These are phyloP conservation scores for Delphinella strobiligena DNA, from an alignment of 2,329 filamentous ascomycete species.

Conservation along the genomic window DNA sequence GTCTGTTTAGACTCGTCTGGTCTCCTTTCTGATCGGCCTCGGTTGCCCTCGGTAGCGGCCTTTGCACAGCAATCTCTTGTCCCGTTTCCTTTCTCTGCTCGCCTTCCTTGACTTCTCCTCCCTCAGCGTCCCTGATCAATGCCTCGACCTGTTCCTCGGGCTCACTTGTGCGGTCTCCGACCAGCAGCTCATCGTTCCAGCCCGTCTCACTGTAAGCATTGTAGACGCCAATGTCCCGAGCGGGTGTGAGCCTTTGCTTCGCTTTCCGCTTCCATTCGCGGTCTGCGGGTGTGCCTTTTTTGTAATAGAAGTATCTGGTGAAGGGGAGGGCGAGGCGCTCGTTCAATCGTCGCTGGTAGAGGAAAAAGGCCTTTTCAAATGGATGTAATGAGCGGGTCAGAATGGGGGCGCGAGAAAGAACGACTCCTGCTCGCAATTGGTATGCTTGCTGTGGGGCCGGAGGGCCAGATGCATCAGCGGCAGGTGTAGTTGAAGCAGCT, in stretches of 20 bases:
- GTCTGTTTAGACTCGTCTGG: conserved; percentile 63
- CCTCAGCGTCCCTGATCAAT: conserved; percentile 64
- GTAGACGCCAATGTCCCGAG: conserved; percentile 78
- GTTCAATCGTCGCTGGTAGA: conserved; percentile 95
- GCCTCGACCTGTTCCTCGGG: conserved; percentile 54
- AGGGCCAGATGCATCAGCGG: conserved; percentile 27
- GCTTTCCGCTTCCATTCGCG: conserved; percentile 86
- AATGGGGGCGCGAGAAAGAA: conserved; percentile 79
- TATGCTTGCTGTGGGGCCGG: conserved; percentile 35
- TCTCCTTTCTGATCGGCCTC: conserved; percentile 71
- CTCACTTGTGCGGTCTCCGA: conserved; percentile 57
- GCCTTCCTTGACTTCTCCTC: conserved; percentile 13
- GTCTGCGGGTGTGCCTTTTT: conserved; percentile 71
- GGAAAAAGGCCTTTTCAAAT: conserved; percentile 88
- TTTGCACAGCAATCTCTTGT: conserved; percentile 40
- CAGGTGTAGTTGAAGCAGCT: conserved; percentile 19
- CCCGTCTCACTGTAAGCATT: conserved; percentile 58
- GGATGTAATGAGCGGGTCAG: conserved; percentile 72
- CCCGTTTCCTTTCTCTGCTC: conserved; percentile 9
- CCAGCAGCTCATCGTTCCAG: conserved; percentile 85
- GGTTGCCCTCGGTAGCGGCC: conserved; percentile 57
- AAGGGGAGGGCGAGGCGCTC: conserved; percentile 84
- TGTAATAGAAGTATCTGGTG: conserved; percentile 87
- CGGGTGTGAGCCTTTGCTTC: conserved; percentile 61
- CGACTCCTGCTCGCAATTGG: conserved; percentile 49